Evolutionary conservation across 2,329 filamentous ascomycete species (phyloP).

Genomic region (Lachnellula hyalina): DNA sequence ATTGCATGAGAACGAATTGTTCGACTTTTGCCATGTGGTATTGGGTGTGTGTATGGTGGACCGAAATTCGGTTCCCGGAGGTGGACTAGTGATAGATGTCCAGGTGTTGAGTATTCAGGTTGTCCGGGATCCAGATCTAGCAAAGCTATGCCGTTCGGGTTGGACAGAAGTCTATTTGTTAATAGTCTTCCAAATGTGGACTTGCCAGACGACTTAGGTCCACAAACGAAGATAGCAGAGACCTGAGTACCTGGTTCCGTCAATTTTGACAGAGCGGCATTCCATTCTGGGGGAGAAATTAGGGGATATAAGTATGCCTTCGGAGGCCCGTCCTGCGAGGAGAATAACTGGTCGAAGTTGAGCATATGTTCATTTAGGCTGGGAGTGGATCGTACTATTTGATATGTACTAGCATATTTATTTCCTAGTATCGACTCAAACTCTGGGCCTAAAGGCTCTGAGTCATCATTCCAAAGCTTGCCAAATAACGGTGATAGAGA

Average conservation of each 20-base stretch:
- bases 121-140: conserved; percentile 75
- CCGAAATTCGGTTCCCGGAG: conserved; percentile 58
- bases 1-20: conserved; percentile 61
- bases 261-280: conserved; percentile 36
- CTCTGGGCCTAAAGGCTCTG: conserved; percentile 18
- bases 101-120: conserved; percentile 67
- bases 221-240: conserved; percentile 54
- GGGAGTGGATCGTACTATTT: conserved; percentile 38
- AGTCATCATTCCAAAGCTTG: conserved; percentile 56
- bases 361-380: conserved; percentile 7
- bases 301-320: conserved; percentile 48
- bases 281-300: conserved; percentile 54
- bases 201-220: conserved; percentile 69
- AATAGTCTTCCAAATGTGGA: conserved; percentile 67
- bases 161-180: conserved; percentile 54
- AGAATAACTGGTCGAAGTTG: conserved; percentile 43
- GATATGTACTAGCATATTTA: conserved; percentile 37
- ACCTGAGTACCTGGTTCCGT: conserved; percentile 32
- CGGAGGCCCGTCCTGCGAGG: conserved; percentile 47
- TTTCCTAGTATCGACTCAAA: conserved; percentile 13
- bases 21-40: conserved; percentile 28
- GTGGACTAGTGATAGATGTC: conserved; percentile 62
- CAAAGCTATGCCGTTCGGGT: conserved; percentile 39
- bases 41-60: conserved; percentile 60
- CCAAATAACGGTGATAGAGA: conserved; percentile 61